Base-by-base conservation (phyloP, 1,139 yeast species). In the Blastobotrys persicus region DNA sequence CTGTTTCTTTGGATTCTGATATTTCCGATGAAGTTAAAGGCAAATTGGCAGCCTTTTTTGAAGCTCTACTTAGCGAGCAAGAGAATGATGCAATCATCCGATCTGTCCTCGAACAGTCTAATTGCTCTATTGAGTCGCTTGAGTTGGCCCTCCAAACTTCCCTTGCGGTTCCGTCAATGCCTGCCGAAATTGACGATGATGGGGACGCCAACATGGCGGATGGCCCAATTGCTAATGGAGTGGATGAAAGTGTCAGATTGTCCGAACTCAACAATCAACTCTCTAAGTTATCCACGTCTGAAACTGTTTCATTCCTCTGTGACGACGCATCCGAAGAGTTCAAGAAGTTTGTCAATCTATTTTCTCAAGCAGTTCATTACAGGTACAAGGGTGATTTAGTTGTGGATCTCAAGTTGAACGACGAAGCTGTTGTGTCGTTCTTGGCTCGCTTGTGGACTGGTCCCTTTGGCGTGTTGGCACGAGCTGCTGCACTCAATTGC, bases 101-200 rank as follows among this genome's bases (percentile, higher is more conserved):
- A 12, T 60, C 68, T 12, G 67, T 71, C 9, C 69, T 85, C 54
- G 63, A 67, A 3, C 64, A 69, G 1, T 55, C 71, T 20, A 67
- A 70, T 20, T 57, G 80, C 40, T 69, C 73, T 31, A 57, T 83
- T 17, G 78, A 78, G 35, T 74, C 78, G 12, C 75, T 88, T 56
- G 96, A 88, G 68, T 77, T 87, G 74, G 73, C 76, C 52, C 70
- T 87, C 46, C 85, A 86, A 70, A 74, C 83, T 1, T 81, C 88
- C 1, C 70, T 84, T 50, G 64, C 17, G 2, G 31, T 35, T 9
- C 19, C 35, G 2, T 11, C 35, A 6, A 3, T 17, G 3, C 13
- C 13, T 2, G 40, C 14, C 3, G 34, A n/a, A 16, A 32, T 14
- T 3, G 44, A 33, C 2, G 44, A 26, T 18, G 33, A 39, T 18